phyloP scores from a whole-genome alignment of 2,329 filamentous ascomycete species.

The Aspergillus floridensis region DNA sequence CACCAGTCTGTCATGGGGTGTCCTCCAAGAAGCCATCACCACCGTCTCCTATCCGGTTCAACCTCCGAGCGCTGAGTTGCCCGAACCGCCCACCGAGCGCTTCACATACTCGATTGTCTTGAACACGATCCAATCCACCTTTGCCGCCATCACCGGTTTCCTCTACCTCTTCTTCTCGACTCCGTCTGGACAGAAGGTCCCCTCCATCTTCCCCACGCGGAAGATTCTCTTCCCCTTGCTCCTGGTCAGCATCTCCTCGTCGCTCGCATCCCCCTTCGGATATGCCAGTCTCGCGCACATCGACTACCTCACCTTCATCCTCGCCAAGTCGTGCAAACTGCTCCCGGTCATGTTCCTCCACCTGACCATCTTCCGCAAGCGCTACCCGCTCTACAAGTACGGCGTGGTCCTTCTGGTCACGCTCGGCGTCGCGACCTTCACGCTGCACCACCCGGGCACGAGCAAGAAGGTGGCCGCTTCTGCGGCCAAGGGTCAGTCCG shows the following conservation, averaged over 20 bases:
- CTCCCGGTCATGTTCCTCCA: conserved; percentile 98
- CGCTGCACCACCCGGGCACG: conserved; percentile 72
- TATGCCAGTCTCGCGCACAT: conserved; percentile 90
- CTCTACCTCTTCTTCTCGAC: conserved; percentile 70
- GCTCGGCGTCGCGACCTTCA: conserved; percentile 89
- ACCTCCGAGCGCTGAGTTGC: conserved; percentile 46
- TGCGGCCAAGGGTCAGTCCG: conserved; percentile 56
- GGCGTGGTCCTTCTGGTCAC: conserved; percentile 88
- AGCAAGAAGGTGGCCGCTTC: conserved; percentile 50
- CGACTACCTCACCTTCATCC: conserved; percentile 96
- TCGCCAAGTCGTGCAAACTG: conserved; percentile 97
- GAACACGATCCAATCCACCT: conserved; percentile 90
- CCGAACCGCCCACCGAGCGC: conserved; percentile 55
- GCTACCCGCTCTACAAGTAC: conserved; percentile 96
- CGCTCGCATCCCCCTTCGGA: conserved; percentile 90
- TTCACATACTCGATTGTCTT: conserved; percentile 95
- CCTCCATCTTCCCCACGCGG: conserved; percentile 69
- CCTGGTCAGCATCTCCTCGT: conserved; percentile 82
- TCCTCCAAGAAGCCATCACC: conserved; percentile 95
- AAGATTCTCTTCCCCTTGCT: conserved; percentile 74
- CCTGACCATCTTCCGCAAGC: conserved; percentile 81
- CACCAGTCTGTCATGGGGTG: conserved; percentile 82
- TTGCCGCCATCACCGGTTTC: conserved; percentile 79
- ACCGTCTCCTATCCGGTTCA: conserved; percentile 77
- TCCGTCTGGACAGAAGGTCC: conserved; percentile 50